Evolutionary conservation across 1,284 basidiomycete genomes (phyloP).

Genomic region (Thelephora terrestris): DNA sequence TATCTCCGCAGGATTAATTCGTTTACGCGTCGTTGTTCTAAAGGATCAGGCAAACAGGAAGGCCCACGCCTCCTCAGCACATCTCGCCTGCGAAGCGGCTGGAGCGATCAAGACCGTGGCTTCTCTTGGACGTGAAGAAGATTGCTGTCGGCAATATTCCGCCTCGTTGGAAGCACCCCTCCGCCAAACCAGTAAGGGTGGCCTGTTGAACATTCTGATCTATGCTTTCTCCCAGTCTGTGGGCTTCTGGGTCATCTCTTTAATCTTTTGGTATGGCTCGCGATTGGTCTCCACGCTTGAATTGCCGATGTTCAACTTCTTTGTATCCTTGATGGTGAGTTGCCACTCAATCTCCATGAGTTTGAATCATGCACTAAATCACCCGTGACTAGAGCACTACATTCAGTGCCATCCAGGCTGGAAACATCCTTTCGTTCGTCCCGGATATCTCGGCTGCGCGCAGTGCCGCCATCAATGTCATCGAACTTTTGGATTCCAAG

Average conservation of each 20-base stretch:
- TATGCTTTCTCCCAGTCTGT: slow-evolving; percentile 77
- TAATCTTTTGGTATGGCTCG: slow-evolving; percentile 84
- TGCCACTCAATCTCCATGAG: background rate
- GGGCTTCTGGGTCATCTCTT: slow-evolving; percentile 76
- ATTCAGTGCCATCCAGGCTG: slow-evolving; percentile 73
- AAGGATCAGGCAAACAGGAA: slow-evolving; percentile 86
- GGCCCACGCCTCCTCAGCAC: slow-evolving; percentile 77
- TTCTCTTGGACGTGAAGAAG: slow-evolving; percentile 77
- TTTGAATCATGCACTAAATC: background rate
- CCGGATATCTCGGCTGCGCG: slow-evolving; percentile 89
- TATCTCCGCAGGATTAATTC: slow-evolving; percentile 80
- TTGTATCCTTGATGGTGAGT: slow-evolving; percentile 73
- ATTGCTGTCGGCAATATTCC: slow-evolving; percentile 68
- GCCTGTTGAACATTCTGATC: slow-evolving; percentile 66
- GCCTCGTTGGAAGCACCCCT: slow-evolving; percentile 67
- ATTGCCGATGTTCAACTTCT: slow-evolving; percentile 65
- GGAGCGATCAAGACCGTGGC: slow-evolving; percentile 93
- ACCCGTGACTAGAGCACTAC: slow-evolving; percentile 43
- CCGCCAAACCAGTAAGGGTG: slow-evolving; percentile 49
- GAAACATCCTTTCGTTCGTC: slow-evolving; percentile 86
- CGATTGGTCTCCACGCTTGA: slow-evolving; percentile 51
- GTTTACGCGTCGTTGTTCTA: slow-evolving; percentile 75
- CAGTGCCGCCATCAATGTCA: slow-evolving; percentile 67
- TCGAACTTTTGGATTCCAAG: slow-evolving; percentile 71
- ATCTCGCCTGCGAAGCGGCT: slow-evolving; percentile 89